These are phyloP conservation scores for Sphagnum contortum DNA, from an alignment of 225 moss, liverwort and hornwort genomes.

Conservation along the genomic window DNA sequence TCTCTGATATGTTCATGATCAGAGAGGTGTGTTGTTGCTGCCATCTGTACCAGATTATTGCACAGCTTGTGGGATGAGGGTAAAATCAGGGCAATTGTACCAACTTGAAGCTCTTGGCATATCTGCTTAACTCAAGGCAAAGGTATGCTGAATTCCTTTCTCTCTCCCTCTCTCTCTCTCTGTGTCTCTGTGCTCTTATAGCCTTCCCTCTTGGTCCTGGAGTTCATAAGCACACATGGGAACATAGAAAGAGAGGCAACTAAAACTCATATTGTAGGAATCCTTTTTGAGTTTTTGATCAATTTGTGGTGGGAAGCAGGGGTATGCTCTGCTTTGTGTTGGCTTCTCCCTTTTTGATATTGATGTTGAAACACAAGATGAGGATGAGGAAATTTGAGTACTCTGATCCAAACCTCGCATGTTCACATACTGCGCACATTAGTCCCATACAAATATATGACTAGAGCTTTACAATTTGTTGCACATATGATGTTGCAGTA, in stretches of 20 bases:
- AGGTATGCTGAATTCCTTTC: constrained; percentile 30
- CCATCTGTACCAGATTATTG: constrained; percentile 46
- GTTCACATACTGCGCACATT: neutral
- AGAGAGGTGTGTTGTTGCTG: too few species aligned
- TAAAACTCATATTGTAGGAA: too few species aligned
- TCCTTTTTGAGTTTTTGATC: too few species aligned
- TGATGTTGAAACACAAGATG: constrained; percentile 98
- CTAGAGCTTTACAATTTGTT: neutral
- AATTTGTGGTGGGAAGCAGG: constrained; percentile 24
- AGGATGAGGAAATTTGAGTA: constrained; percentile 60
- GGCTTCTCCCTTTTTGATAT: constrained; percentile 91
- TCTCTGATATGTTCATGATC: too few species aligned
- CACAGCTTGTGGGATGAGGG: constrained; percentile 94
- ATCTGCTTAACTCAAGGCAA: constrained; percentile 74
- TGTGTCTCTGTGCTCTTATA: too few species aligned
- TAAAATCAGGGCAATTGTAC: constrained; percentile 74
- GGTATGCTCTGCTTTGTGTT: constrained; percentile 91
- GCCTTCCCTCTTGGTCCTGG: too few species aligned
- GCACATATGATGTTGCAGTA: neutral
- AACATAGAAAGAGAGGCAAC: too few species aligned
- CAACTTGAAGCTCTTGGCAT: constrained; percentile 99
- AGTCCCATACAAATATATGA: neutral
- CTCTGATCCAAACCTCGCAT: neutral
- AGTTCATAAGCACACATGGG: too few species aligned
- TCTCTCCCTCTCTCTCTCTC: too few species aligned